Percentiles rank a stretch among this genome's conserved stretches.
Conservation (phyloP, 139 green algal genomes). For the Nannochloris sp. region DNA sequence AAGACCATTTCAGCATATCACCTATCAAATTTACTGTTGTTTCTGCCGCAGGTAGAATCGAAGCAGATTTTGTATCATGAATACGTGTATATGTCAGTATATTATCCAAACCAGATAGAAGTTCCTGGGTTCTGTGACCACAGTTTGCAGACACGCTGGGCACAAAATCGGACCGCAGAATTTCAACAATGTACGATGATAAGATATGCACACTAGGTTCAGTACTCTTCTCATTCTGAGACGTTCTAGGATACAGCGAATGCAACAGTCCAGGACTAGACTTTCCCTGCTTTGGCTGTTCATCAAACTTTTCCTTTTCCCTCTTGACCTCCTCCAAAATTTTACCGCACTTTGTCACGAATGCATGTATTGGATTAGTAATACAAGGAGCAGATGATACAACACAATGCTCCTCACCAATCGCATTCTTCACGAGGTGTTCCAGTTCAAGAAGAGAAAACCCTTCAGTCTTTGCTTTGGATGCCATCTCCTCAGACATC, state of each 20-base stretch:
- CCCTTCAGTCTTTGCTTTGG: not conserved
- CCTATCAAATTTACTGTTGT: slow-evolving; percentile 35
- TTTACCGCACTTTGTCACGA: too few species aligned
- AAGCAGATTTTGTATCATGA: not conserved
- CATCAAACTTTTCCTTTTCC: too few species aligned
- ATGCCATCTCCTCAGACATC: too few species aligned
- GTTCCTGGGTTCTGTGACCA: slow-evolving; percentile 28
- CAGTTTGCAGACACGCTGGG: slow-evolving; percentile 51
- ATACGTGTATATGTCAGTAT: too few species aligned
- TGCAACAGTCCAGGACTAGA: too few species aligned
- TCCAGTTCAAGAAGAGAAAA: not conserved
- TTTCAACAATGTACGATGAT: slow-evolving; percentile 1
- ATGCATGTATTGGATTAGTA: not conserved
- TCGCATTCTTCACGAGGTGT: not conserved
- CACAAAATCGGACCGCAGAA: slow-evolving; percentile 43
- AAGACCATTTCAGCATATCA: slow-evolving; percentile 44
- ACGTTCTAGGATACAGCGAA: too few species aligned
- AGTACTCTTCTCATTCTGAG: too few species aligned
- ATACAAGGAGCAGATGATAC: not conserved
- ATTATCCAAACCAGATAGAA: too few species aligned
- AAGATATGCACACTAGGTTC: not conserved
- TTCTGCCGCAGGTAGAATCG: slow-evolving; percentile 40
- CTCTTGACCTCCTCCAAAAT: too few species aligned
- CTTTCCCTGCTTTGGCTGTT: too few species aligned
- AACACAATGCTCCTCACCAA: not conserved